Percentiles rank a stretch among this genome's conserved stretches.
These are phyloP conservation scores for Hypoxylon sp. DNA, from an alignment of 2,329 filamentous ascomycete species.

Conservation along the genomic window DNA sequence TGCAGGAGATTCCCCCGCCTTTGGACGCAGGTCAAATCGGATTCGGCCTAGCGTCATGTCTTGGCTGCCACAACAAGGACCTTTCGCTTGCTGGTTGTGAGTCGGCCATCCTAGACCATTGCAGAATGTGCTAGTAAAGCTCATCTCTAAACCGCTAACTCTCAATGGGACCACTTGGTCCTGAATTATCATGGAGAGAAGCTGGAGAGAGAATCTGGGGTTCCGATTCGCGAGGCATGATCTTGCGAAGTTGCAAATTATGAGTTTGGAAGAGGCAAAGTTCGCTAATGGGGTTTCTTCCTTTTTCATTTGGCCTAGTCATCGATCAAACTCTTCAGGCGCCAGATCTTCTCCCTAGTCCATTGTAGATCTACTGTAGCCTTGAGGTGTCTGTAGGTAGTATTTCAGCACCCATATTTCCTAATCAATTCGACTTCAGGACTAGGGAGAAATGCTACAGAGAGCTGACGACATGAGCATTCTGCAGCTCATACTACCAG, in stretches of 20 bases:
- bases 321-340: slow-evolving; percentile 36
- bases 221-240: slow-evolving; percentile 18
- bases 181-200: slow-evolving; percentile 24
- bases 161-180: slow-evolving; percentile 42
- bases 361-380: slow-evolving; percentile 38
- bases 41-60: slow-evolving; percentile 50
- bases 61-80: slow-evolving; percentile 41
- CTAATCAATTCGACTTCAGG: slow-evolving; percentile 21
- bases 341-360: slow-evolving; percentile 35
- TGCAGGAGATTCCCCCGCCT: slow-evolving; percentile 52
- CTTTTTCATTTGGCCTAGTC: slow-evolving; percentile 17
- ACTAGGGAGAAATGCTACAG: slow-evolving; percentile 33
- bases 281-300: slow-evolving; percentile 12
- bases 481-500: slow-evolving; percentile 35
- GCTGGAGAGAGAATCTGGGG: slow-evolving; percentile 23
- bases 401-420: slow-evolving; percentile 27
- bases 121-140: slow-evolving; percentile 40
- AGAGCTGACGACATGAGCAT: slow-evolving; percentile 41
- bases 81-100: slow-evolving; percentile 37
- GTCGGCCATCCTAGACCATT: slow-evolving; percentile 44
- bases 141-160: slow-evolving; percentile 26
- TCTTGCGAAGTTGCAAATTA: slow-evolving; percentile 18
- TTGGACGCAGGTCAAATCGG: slow-evolving; percentile 50
- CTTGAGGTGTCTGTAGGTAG: slow-evolving; percentile 28
- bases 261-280: slow-evolving; percentile 15